phyloP scores from a whole-genome alignment of 768 basidiomycete genomes.

The Kwoniella heveanensis region DNA sequence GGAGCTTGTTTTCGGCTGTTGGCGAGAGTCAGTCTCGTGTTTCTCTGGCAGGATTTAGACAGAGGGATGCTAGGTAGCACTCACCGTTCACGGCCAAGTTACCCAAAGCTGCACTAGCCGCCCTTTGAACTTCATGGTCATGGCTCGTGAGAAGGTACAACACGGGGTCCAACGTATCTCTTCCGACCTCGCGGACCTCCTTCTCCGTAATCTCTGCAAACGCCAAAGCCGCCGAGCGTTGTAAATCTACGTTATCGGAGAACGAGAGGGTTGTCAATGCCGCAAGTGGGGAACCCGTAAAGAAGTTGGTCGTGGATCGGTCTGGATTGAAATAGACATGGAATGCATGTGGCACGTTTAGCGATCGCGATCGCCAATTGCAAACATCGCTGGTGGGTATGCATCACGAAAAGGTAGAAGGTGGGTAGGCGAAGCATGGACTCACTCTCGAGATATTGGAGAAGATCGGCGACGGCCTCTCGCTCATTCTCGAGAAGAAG shows the following conservation, averaged over 20 bases:
- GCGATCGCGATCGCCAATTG: too few species aligned
- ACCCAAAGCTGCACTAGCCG: conserved; percentile 93
- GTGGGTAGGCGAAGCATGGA: conserved; percentile 13
- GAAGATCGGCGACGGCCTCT: conserved; percentile 94
- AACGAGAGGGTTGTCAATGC: conserved; percentile 96
- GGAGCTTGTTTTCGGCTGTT: conserved; percentile 94
- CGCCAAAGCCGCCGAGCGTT: conserved; percentile 94
- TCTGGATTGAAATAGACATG: conserved; percentile 62
- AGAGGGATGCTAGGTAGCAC: conserved; percentile 56
- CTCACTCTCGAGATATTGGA: conserved; percentile 97
- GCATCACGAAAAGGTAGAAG: too few species aligned
- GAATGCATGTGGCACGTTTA: too few species aligned
- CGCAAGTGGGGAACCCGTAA: conserved; percentile 84
- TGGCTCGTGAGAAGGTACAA: conserved; percentile 95
- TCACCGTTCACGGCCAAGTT: conserved; percentile 97
- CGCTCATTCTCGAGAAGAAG: conserved; percentile 66
- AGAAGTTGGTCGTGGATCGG: conserved; percentile 98
- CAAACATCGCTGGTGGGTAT: neutral
- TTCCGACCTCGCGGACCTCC: conserved; percentile 92
- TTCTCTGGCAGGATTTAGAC: too few species aligned
- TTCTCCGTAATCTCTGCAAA: conserved; percentile 99
- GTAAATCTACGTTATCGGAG: conserved; percentile 98
- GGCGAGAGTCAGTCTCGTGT: too few species aligned
- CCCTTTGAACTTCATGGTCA: conserved; percentile 97
- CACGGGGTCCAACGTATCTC: conserved; percentile 97